A percentile compares a stretch with the other conserved stretches of the same genome.
Evolutionary conservation across 2,329 filamentous ascomycete species (phyloP).

Genomic region (Talaromyces sp.): DNA sequence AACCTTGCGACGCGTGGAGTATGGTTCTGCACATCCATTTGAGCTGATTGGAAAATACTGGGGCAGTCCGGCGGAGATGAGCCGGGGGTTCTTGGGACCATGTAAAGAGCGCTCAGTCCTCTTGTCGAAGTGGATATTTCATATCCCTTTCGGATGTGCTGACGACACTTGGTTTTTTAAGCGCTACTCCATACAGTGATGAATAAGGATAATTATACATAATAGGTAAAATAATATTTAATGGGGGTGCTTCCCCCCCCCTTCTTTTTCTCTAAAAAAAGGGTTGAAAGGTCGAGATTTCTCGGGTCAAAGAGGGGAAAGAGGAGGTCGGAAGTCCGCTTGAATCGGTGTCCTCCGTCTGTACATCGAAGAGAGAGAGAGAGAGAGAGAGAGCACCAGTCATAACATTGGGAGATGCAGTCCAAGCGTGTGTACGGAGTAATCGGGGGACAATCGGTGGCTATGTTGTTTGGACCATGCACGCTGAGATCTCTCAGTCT

Average conservation of each 20-base stretch:
- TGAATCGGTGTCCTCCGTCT: background rate
- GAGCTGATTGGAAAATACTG: slow-evolving; percentile 17
- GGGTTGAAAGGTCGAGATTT: too few relatives aligned
- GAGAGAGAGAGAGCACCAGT: too few relatives aligned
- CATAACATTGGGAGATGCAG: too few relatives aligned
- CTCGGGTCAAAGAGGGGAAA: background rate
- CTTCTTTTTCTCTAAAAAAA: too few relatives aligned
- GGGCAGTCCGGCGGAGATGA: background rate
- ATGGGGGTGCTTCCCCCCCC: too few relatives aligned
- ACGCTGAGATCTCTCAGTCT: slow-evolving; percentile 3
- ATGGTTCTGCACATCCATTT: slow-evolving; percentile 16
- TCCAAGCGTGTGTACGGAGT: too few relatives aligned
- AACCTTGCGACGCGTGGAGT: slow-evolving; percentile 20
- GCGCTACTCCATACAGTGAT: too few relatives aligned
- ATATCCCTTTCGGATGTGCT: slow-evolving; percentile 3
- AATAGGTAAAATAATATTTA: too few relatives aligned
- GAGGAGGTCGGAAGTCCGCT: background rate
- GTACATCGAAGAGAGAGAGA: background rate
- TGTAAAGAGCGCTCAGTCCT: slow-evolving; percentile 18
- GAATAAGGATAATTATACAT: too few relatives aligned
- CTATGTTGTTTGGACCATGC: too few relatives aligned
- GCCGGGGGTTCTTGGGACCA: background rate
- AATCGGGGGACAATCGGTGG: too few relatives aligned
- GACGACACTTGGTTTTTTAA: background rate
- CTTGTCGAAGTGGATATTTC: slow-evolving; percentile 2